These are phyloP conservation scores for Neophaeococcomyces mojaviensis DNA, from an alignment of 2,329 filamentous ascomycete species.

Conservation along the genomic window DNA sequence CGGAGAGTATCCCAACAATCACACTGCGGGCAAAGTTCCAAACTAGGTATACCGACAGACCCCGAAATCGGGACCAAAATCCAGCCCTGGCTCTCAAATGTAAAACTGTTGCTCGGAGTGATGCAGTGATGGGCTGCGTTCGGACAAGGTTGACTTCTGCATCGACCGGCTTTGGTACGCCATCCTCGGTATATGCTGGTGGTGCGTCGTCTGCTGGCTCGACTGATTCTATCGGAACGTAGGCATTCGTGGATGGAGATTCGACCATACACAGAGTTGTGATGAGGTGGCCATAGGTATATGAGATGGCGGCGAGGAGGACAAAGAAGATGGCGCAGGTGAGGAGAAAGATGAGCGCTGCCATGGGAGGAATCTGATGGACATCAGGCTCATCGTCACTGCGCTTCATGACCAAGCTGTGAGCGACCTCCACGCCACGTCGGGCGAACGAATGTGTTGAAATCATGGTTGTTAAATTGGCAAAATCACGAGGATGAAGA, in stretches of 20 bases:
- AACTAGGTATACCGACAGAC: slow-evolving; percentile 46
- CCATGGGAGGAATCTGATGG: slow-evolving; percentile 21
- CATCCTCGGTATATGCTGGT: slow-evolving; percentile 24
- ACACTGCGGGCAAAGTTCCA: slow-evolving; percentile 39
- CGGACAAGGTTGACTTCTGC: slow-evolving; percentile 39
- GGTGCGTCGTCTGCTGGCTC: slow-evolving; percentile 22
- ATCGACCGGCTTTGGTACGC: slow-evolving; percentile 32
- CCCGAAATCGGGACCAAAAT: slow-evolving; percentile 61
- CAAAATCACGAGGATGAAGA: neutral
- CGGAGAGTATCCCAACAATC: slow-evolving; percentile 40
- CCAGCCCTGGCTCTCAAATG: slow-evolving; percentile 60
- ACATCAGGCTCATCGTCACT: slow-evolving; percentile 1
- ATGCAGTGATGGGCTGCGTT: slow-evolving; percentile 54
- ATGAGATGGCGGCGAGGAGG: slow-evolving; percentile 31
- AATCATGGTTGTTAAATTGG: slow-evolving; percentile 1
- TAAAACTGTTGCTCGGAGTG: slow-evolving; percentile 49
- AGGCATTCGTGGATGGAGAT: slow-evolving; percentile 47
- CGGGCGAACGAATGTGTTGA: slow-evolving; percentile 3
- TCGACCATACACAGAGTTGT: slow-evolving; percentile 59
- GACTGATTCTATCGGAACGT: slow-evolving; percentile 42
- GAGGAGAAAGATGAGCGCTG: slow-evolving; percentile 26
- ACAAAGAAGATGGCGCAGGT: slow-evolving; percentile 24
- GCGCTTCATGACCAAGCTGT: neutral
- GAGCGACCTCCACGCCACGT: slow-evolving; percentile 4
- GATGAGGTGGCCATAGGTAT: slow-evolving; percentile 54